phyloP scores from a whole-genome alignment of 1,284 basidiomycete genomes.

The Pyrrhoderma lamaoense region DNA sequence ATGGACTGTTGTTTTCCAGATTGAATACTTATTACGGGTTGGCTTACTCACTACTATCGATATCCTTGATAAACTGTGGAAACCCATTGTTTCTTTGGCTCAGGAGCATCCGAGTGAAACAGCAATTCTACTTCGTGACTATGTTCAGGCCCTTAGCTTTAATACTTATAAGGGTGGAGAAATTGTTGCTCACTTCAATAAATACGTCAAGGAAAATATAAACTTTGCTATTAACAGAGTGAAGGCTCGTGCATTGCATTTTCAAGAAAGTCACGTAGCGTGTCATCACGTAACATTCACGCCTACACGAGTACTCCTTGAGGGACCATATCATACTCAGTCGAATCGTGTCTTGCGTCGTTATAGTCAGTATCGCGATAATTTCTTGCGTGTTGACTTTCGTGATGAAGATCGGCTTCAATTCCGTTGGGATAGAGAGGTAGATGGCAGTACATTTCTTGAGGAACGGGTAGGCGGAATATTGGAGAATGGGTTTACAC shows the following conservation, averaged over 20 bases:
- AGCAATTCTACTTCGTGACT: constrained; percentile 45
- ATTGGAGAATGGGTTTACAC: constrained; percentile 56
- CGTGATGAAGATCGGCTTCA: constrained; percentile 67
- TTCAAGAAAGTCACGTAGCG: constrained; percentile 35
- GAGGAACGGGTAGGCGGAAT: constrained; percentile 52
- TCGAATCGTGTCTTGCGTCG: constrained; percentile 59
- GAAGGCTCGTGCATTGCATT: no score
- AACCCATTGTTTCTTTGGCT: constrained; percentile 36
- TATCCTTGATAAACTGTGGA: constrained; percentile 36
- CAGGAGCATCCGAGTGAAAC: constrained; percentile 27
- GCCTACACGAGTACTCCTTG: constrained; percentile 60
- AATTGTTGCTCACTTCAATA: constrained; percentile 42
- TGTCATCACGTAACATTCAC: constrained; percentile 65
- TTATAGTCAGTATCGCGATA: constrained; percentile 48
- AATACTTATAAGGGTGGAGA: constrained; percentile 2
- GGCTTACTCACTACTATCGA: constrained; percentile 51
- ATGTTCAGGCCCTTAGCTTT: constrained; percentile 29
- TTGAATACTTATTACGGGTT: constrained; percentile 58
- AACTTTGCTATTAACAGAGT: constrained; percentile 17
- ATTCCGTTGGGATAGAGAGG: constrained; percentile 58
- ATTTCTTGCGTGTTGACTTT: constrained; percentile 73
- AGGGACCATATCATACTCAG: constrained; percentile 64
- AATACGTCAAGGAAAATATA: constrained; percentile 15
- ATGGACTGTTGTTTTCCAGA: constrained; percentile 63
- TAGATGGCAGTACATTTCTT: constrained; percentile 53